Conservation (phyloP, 106 monocot genomes). For the Hemerocallis citrina region DNA sequence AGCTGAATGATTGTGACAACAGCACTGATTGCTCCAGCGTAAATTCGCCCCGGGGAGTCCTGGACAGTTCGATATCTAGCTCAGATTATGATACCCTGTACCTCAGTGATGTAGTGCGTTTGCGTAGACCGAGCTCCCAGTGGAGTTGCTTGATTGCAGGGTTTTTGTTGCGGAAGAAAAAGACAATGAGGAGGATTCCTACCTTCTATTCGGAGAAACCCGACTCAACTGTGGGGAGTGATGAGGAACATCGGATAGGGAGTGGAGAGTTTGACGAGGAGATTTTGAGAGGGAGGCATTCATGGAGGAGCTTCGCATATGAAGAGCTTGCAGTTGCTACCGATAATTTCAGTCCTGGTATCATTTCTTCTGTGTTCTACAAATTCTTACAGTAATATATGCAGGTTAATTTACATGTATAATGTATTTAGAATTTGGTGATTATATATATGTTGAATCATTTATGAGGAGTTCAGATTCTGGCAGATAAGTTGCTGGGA, state of each 20-base stretch:
- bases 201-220: constrained; percentile 38
- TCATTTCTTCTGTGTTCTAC: neutral
- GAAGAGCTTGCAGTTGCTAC: constrained; percentile 73
- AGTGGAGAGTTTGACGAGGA: constrained; percentile 6
- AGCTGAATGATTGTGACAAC: constrained; percentile 11
- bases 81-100: constrained; percentile 28
- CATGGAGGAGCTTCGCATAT: constrained; percentile 82
- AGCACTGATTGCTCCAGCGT: constrained; percentile 13
- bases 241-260: constrained; percentile 10
- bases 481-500: constrained; percentile 70
- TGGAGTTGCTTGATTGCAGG: constrained; percentile 56
- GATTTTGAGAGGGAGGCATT: constrained; percentile 40
- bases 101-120: constrained; percentile 12
- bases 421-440: neutral
- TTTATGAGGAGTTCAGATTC: neutral
- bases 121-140: constrained; percentile 12
- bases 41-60: constrained; percentile 34
- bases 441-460: neutral
- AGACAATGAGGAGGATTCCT: constrained; percentile 27
- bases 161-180: constrained; percentile 45
- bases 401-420: neutral
- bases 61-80: constrained; percentile 21
- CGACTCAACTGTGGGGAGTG: neutral
- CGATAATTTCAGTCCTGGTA: constrained; percentile 74
- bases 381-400: too few species aligned